A percentile compares a stretch with the other conserved stretches of the same genome.
Conservation (phyloP, 2,329 filamentous ascomycete species). For the Nemania diffusa region DNA sequence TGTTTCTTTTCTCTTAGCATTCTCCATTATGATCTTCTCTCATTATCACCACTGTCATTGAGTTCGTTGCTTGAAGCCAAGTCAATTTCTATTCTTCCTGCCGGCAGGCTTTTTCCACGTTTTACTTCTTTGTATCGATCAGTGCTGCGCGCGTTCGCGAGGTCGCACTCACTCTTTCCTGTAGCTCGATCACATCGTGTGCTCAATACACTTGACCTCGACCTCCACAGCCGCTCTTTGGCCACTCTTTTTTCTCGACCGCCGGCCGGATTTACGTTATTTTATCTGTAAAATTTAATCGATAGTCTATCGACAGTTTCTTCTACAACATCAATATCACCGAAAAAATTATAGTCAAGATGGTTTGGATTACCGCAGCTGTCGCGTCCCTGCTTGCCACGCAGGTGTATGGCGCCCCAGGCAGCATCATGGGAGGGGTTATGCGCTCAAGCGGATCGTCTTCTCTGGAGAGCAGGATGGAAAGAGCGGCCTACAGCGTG, state of each 20-base stretch:
- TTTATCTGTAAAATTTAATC: conserved; percentile 19
- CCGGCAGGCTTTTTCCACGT: conserved; percentile 49
- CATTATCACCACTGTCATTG: conserved; percentile 35
- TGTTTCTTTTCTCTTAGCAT: conserved; percentile 35
- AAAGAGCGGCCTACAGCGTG: conserved; percentile 30
- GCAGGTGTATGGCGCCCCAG: conserved; percentile 51
- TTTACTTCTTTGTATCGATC: conserved; percentile 37
- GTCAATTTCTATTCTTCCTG: conserved; percentile 45
- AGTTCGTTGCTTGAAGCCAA: conserved; percentile 42
- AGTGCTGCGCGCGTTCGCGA: conserved; percentile 34
- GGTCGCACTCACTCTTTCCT: conserved; percentile 20
- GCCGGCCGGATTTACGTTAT: conserved; percentile 40
- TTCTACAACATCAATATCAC: background rate
- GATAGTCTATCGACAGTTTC: background rate
- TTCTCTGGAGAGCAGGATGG: conserved; percentile 38
- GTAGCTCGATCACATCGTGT: conserved; percentile 32
- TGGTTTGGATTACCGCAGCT: conserved; percentile 53
- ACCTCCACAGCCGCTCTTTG: conserved; percentile 35
- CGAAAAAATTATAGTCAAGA: conserved; percentile 41
- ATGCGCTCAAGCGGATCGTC: conserved; percentile 26
- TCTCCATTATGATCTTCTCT: conserved; percentile 36
- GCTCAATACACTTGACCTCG: conserved; percentile 2
- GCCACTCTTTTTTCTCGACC: conserved; percentile 38
- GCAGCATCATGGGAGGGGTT: conserved; percentile 34
- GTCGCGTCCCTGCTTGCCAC: conserved; percentile 51